Evolutionary conservation across 73 alveolate species (phyloP).

Genomic region (Durusdinium trenchii): DNA sequence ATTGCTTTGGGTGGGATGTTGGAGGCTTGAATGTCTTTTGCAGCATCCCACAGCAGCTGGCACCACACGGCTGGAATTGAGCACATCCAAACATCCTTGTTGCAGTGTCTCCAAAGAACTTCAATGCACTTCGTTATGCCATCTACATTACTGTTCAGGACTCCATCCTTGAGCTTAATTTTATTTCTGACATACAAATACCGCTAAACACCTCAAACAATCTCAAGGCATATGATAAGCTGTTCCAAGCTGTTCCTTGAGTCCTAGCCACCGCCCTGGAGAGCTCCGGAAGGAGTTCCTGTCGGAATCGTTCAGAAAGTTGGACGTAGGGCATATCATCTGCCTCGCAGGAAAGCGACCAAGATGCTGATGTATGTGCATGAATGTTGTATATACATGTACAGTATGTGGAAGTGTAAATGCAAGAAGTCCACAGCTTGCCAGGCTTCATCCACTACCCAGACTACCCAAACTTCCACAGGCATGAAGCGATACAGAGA

Average conservation of each 20-base stretch:
- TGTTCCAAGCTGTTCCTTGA: neutral
- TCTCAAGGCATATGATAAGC: neutral
- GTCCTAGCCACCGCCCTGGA: slow-evolving; percentile 25
- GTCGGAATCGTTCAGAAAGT: slow-evolving; percentile 52
- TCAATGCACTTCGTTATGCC: too few species aligned
- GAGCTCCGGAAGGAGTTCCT: slow-evolving; percentile 61
- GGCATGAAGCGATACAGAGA: too few species aligned
- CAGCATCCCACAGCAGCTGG: slow-evolving; percentile 87
- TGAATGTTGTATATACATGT: too few species aligned
- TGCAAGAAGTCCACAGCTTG: too few species aligned
- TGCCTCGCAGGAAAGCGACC: slow-evolving; percentile 11
- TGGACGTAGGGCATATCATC: neutral
- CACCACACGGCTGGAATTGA: slow-evolving; percentile 95
- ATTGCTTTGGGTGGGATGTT: neutral
- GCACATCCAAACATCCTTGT: slow-evolving; percentile 92
- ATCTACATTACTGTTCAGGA: too few species aligned
- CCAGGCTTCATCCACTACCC: too few species aligned
- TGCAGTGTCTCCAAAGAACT: neutral
- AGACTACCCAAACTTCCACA: too few species aligned
- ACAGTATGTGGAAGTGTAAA: too few species aligned
- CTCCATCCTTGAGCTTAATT: neutral
- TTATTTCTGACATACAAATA: neutral
- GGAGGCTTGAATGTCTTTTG: neutral
- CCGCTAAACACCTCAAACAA: neutral
- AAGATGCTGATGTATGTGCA: too few species aligned